Base-by-base conservation (phyloP, 2,329 filamentous ascomycete species). In the Tolypocladium album region DNA sequence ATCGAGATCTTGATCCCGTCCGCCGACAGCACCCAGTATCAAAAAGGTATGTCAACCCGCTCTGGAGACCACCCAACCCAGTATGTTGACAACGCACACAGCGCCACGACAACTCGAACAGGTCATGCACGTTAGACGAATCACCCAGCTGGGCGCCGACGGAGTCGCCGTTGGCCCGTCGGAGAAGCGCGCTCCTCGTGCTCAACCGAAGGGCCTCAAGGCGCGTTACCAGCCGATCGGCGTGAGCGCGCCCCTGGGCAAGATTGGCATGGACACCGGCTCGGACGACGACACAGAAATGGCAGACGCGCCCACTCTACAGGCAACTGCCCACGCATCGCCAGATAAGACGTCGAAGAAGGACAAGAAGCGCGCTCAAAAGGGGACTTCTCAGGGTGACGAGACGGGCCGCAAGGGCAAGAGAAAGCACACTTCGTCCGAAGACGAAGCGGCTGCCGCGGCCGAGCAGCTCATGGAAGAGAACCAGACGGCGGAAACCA, bases 211-310 rank as follows among this genome's bases (percentile, higher is more conserved):
- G 66, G 87, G 85, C 8, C 74, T 92, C 59, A 84, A 81, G 67
- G 82, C 86, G 72, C 83, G 88, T 40, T 91, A 83, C 71, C 80
- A 81, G 59, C 88, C 88, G 1, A 82, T 88, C 53, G 88, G 88
- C 36, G 77, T 83, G 52, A 68, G 67, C 61, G 68, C 66, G 27
- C 61, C 70, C 38, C 67, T 70, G 65, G 69, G 67, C 53, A 69
- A 63, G 17, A 79, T 79, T 64, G 78, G 78, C 13, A 59, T 43
- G n/a, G 77, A 76, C 34, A 52, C 22, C 34, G 73, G 65, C 0
- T 63, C 66, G 1, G 72, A 70, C 15, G 77, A 79, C 20, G 75
- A 77, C 60, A 70, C 74, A 7, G 77, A 79, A 62, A 79, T 81
- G 78, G 64, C 66, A 0, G 72, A 76, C 36, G 74, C 74, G 1